Evolutionary conservation across 2,329 filamentous ascomycete genomes (phyloP).

Genomic region (Didymella sp.): DNA sequence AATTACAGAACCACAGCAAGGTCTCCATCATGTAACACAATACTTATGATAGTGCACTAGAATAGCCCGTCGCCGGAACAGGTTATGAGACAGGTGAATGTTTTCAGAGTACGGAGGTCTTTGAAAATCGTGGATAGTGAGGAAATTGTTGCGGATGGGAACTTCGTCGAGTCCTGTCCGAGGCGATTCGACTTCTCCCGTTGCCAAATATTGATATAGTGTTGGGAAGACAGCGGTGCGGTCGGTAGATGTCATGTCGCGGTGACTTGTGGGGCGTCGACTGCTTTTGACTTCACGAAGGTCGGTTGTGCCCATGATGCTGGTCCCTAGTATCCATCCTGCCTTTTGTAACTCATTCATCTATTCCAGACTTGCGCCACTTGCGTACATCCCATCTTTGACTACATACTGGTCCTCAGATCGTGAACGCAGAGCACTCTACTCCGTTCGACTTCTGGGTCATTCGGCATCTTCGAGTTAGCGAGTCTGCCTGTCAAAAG

Average conservation of each 20-base stretch:
- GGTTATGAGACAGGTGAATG: too few species aligned
- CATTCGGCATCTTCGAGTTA: background rate
- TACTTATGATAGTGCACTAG: too few species aligned
- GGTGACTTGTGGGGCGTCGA: too few species aligned
- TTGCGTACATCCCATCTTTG: background rate
- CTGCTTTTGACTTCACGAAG: too few species aligned
- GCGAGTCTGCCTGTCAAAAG: background rate
- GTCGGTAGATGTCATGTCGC: background rate
- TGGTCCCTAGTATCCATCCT: background rate
- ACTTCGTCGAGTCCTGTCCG: constrained; percentile 28
- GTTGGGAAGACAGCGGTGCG: background rate
- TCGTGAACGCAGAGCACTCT: too few species aligned
- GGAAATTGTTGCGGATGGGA: constrained; percentile 30
- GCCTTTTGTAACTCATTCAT: background rate
- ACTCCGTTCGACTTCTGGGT: background rate
- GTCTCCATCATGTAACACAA: too few species aligned
- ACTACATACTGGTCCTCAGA: background rate
- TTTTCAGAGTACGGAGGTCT: too few species aligned
- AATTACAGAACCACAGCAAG: too few species aligned
- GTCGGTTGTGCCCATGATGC: background rate
- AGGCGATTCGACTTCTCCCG: background rate
- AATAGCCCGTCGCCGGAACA: too few species aligned
- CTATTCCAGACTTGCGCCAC: background rate
- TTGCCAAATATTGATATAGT: background rate
- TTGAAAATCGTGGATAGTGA: constrained; percentile 39